These are phyloP conservation scores for Wickerhamiella allomyrinae DNA, from an alignment of 805 yeast species.

Conservation along the genomic window DNA sequence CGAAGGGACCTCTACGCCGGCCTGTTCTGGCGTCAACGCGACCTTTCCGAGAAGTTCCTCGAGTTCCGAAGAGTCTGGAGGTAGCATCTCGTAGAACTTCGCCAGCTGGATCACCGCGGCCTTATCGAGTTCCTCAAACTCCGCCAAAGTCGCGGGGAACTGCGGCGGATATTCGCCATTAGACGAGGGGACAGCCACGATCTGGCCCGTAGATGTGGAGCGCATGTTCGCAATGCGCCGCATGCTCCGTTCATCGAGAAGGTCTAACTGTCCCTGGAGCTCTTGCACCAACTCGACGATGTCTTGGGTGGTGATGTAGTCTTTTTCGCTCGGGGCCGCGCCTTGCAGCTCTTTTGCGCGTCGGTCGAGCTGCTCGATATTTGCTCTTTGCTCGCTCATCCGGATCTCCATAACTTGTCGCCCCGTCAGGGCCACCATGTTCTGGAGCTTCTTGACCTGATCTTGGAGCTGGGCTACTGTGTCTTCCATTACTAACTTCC, in stretches of 20 bases:
- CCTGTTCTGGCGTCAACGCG: conserved; percentile 28
- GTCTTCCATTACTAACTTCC: neutral
- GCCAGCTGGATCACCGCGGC: neutral
- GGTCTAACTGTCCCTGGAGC: conserved; percentile 73
- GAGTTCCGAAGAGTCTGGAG: conserved; percentile 45
- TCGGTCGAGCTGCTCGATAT: conserved; percentile 13
- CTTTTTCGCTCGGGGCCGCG: conserved; percentile 8
- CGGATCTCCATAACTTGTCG: conserved; percentile 61
- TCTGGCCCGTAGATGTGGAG: conserved; percentile 26
- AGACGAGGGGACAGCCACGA: conserved; percentile 64
- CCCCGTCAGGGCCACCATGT: conserved; percentile 61
- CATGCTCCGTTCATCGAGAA: conserved; percentile 57
- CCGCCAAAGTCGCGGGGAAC: conserved; percentile 47
- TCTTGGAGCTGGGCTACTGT: conserved; percentile 22
- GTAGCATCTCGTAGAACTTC: conserved; percentile 56
- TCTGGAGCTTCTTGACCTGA: conserved; percentile 52
- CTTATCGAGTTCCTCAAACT: conserved; percentile 42
- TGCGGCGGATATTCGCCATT: conserved; percentile 59
- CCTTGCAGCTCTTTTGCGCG: conserved; percentile 18
- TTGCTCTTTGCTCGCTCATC: conserved; percentile 35
- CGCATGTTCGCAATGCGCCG: conserved; percentile 55
- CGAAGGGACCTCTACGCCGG: conserved; percentile 26
- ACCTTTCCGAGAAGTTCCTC: conserved; percentile 34
- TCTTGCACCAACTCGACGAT: conserved; percentile 78
- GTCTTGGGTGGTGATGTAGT: conserved; percentile 60